A percentile compares a stretch with the other conserved stretches of the same genome.
Conservation (phyloP, 2,329 filamentous ascomycete genomes). For the Fusarium verrucosum region DNA sequence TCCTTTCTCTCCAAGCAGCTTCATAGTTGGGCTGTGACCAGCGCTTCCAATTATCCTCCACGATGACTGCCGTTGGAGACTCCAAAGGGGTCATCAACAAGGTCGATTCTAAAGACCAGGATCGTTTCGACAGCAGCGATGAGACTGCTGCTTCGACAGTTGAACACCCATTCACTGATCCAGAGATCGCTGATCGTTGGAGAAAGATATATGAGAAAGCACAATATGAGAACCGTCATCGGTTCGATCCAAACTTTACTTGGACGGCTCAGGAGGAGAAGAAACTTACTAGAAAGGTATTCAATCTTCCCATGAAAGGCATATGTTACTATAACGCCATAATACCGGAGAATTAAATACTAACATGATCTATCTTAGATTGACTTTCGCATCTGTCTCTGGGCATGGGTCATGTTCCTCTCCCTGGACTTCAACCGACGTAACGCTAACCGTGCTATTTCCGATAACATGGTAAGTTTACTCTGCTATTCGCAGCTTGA, state of each 20-base stretch:
- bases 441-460: slow-evolving; percentile 57
- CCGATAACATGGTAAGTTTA: slow-evolving; percentile 49
- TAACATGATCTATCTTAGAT: slow-evolving; percentile 50
- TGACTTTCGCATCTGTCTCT: slow-evolving; percentile 54
- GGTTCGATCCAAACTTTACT: slow-evolving; percentile 59
- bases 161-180: slow-evolving; percentile 60
- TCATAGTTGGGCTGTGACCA: neutral
- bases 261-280: slow-evolving; percentile 61
- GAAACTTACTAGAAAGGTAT: slow-evolving; percentile 56
- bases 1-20: slow-evolving; percentile 17
- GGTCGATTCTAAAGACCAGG: slow-evolving; percentile 14
- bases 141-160: slow-evolving; percentile 36
- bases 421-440: slow-evolving; percentile 57
- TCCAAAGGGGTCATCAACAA: slow-evolving; percentile 25
- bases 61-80: slow-evolving; percentile 25
- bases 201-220: slow-evolving; percentile 63
- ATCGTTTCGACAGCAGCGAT: slow-evolving; percentile 36
- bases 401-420: slow-evolving; percentile 60
- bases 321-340: accelerated
- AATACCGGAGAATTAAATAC: neutral
- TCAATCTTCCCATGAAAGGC: too few relatives aligned
- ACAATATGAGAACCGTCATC: slow-evolving; percentile 67
- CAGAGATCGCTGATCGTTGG: slow-evolving; percentile 63
- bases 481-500: neutral
- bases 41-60: neutral